Evolutionary conservation across 2,329 filamentous ascomycete genomes (phyloP), one percentile per base, ranked within the genome.

Genomic region (Cercospora beticola): DNA sequence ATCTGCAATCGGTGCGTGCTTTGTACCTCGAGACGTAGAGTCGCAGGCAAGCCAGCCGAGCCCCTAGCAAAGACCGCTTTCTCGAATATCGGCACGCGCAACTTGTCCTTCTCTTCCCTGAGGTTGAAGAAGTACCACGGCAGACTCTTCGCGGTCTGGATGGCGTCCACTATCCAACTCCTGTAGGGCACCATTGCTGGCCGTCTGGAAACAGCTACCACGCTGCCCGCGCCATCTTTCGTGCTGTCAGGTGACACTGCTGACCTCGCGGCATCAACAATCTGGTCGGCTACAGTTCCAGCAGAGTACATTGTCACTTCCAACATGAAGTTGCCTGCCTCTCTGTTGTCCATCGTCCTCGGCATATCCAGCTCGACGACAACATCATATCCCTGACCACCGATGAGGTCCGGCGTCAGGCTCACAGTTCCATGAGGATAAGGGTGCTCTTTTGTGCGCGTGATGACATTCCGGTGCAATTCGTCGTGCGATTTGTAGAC

Each of bases 241-340:
- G 64, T 36, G 12, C 68, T 64, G 10, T 68, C 67, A 3, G 73
- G 64, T 12, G 67, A 36, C 21, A 75, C 61, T 8, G 68, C 70
- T 21, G 66, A 31, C 23, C 67, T 60, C n/a, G 67, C 64, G 2
- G 71, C 66, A 33, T 73, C 67, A 16, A 75, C 58, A 6, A 69
- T 59, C 14, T 54, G 56, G 31, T 65, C 62, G 9, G 31, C 21
- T n/a, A 23, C 12, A 1, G 62, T 59, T 5, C 31, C 56, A 59
- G 79, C 64, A 7, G 73, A 79, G 61, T 92, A 85, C 62, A 97
- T 86, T 69, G 88, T 86, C 16, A 97, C 82, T 58, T 92, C 90
- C 18, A 98, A 83, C 95, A 99, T 99, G 84, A 97, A 98, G 81
- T 98, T 98, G 30, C 95, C 95, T 14, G 87, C 86, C 2, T 86